Base-by-base conservation (phyloP, 495 filamentous ascomycete genomes). In the Penicillium soppii region DNA sequence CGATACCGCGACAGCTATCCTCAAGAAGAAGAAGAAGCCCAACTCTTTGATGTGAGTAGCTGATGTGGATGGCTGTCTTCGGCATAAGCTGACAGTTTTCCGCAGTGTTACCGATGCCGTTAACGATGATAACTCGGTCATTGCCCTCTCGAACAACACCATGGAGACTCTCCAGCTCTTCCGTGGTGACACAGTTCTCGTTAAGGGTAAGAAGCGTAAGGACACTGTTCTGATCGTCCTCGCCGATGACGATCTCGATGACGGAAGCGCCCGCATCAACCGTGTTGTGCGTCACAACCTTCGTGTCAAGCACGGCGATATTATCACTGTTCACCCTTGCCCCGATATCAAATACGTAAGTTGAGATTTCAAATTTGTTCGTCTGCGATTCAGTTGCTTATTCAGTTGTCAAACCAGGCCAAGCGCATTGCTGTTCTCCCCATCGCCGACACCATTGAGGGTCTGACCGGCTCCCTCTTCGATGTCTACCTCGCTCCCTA, bases 21-120 rank as follows among this genome's bases (percentile, higher is more conserved):
- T 98, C 58, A 97, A 96, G 79, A 97, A 96, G 82, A 98, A 98
- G 85, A 98, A 98, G 91, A 98, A 98, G 91, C 91, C 91, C 52
- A 98, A 98, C 76, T 91, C 89, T 53, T 73, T 98, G 72, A 95
- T 97, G 90, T 92, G 80, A 63, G 88, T 72, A 56, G 30, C n/a
- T 35, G 19, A 33, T 4, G 12, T 29, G 23, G 33, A 23, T 33
- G 7, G 29, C 54, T 40, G 35, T 41, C 40, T 22, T 39, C 30
- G 33, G 40, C 20, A 15, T 52, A 41, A 60, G 61, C 76, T 82
- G 50, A 82, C 68, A 44, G 16, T 54, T 55, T 42, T 40, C 55
- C 62, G 44, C 56, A 92, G 89, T 76, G 95, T 98, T 49, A 98
- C 94, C 65, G 94, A 98, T 83, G 90, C 95, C 73, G 77, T 87